Conservation (phyloP, 768 basidiomycete genomes). For the Rhizopogon rudus region DNA sequence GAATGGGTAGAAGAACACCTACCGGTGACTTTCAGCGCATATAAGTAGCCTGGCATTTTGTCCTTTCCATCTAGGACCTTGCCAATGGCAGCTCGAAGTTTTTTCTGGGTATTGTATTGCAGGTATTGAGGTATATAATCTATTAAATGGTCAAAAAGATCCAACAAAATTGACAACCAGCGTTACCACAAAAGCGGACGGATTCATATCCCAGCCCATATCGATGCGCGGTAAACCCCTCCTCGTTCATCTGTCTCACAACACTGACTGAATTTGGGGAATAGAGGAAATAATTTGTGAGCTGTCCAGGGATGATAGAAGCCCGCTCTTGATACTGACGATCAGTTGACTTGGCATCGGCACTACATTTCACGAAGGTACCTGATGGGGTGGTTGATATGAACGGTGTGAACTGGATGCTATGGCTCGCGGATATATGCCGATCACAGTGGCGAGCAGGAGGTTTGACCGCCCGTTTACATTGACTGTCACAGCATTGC, state of each 20-base stretch:
- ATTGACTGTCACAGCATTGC: background rate
- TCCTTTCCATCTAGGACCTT: constrained; percentile 51
- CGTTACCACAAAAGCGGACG: constrained; percentile 52
- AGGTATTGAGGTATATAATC: constrained; percentile 72
- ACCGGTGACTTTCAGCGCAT: constrained; percentile 59
- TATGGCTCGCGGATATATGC: background rate
- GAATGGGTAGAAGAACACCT: constrained; percentile 4
- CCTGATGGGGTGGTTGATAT: too few species aligned
- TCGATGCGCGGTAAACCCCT: constrained; percentile 51
- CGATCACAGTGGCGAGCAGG: background rate
- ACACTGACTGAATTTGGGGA: background rate
- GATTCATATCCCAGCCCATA: constrained; percentile 34
- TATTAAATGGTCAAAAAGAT: constrained; percentile 20
- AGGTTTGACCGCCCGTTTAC: background rate
- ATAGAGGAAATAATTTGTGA: background rate
- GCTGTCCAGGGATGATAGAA: too few species aligned
- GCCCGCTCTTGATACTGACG: background rate
- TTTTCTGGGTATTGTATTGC: constrained; percentile 51
- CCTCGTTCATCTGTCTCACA: constrained; percentile 37
- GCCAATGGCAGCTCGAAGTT: constrained; percentile 49
- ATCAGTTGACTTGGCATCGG: too few species aligned
- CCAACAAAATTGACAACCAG: background rate
- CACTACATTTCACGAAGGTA: background rate
- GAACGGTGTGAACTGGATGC: background rate
- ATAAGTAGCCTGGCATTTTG: constrained; percentile 78